Evolutionary conservation across 148 eudicot species (phyloP), one percentile per base, ranked within the genome.

Genomic region (Spergularia bocconei): DNA sequence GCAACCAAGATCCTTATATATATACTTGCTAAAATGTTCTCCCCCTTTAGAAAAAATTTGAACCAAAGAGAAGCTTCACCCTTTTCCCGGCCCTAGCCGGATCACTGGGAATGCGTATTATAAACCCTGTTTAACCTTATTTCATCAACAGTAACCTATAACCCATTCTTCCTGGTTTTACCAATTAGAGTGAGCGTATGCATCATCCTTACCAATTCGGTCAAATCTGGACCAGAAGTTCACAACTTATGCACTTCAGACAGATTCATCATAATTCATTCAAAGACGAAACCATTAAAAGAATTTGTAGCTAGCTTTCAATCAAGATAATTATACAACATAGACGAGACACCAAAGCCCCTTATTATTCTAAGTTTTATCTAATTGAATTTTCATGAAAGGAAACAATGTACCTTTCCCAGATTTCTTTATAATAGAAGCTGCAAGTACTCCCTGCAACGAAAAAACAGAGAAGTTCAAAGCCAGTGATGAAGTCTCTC

Each of bases 391-490:
- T 70, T 14, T 17, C 6, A 4, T 38, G 19, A 54, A 29, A 56
- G 39, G 4, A 25, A 56, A 70, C 17, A 10, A 59, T 64, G 58
- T 75, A 82, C 85, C 85, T 75, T 82, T 82, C 67, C 85, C 85
- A 53, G 81, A 70, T 82, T 82, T 82, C 47, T 81, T 79, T 23
- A 77, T 71, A 29, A 82, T 79, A 70, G 85, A 78, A 70, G 79
- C 79, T 56, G 85, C 85, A 58, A 82, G 85, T 70, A 82, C 79
- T 75, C 79, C 85, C 82, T 79, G 73, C 50, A 19, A 17, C 63
- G 59, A 38, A 13, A 13, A 80, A 50, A 67, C 0, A 33, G 19
- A 38, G 47, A 57, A 51, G 33, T 21, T 75, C 36, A 75, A 33
- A 10, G 38, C 53, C 41, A 12, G 23, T n/a, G 15, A 9, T 11